Conservation (phyloP, 2,329 filamentous ascomycete genomes). For the Beauveria sp. region DNA sequence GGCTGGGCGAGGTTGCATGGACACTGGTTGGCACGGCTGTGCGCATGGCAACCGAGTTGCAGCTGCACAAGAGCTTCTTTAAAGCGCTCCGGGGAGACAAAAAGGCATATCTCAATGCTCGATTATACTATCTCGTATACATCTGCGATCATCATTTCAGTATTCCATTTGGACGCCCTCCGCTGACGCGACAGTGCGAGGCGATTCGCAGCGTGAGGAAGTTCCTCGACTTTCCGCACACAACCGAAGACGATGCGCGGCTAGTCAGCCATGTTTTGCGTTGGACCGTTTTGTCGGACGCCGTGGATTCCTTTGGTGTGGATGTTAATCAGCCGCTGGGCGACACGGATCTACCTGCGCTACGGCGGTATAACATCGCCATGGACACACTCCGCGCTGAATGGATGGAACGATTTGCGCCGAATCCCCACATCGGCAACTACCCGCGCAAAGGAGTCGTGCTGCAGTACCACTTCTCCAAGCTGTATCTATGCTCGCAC, state of each 20-base stretch:
- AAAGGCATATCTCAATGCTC: conserved; percentile 44
- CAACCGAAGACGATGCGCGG: conserved; percentile 15
- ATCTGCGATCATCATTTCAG: conserved; percentile 27
- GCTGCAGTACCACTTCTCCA: conserved; percentile 14
- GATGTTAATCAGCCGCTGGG: conserved; percentile 9
- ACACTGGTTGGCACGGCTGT: conserved; percentile 52
- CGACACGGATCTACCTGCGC: conserved; percentile 11
- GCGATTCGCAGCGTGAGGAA: conserved; percentile 19
- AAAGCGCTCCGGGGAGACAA: conserved; percentile 37
- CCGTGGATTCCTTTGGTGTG: conserved; percentile 11
- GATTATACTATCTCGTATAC: conserved; percentile 47
- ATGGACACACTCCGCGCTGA: conserved; percentile 13
- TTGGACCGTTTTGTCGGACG: conserved; percentile 12
- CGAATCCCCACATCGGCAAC: conserved; percentile 10
- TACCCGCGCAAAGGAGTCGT: conserved; percentile 14
- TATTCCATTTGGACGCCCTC: conserved; percentile 25
- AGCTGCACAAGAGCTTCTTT: conserved; percentile 45
- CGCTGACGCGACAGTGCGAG: conserved; percentile 19
- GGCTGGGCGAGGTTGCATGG: conserved; percentile 54
- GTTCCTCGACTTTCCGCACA: conserved; percentile 19
- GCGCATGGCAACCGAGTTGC: conserved; percentile 49
- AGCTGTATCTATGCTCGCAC: conserved; percentile 13
- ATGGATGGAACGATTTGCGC: conserved; percentile 9
- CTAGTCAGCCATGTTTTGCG: conserved; percentile 17
- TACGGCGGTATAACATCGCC: conserved; percentile 11